A percentile compares a stretch with the other conserved stretches of the same genome.
These are phyloP conservation scores for Penicillium odoratum DNA, from an alignment of 495 filamentous ascomycete genomes.

Conservation along the genomic window DNA sequence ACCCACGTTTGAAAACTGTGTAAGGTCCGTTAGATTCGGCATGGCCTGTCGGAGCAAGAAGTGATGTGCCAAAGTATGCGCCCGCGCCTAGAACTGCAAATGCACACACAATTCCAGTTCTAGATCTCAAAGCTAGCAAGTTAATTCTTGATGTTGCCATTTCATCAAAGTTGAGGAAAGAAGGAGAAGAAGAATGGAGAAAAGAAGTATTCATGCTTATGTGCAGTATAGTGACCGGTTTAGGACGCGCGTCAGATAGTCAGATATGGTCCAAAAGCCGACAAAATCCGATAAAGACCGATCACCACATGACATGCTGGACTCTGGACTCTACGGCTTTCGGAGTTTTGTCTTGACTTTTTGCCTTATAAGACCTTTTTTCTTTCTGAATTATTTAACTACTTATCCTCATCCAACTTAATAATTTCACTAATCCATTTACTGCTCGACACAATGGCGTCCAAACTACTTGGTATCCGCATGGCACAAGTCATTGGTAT, in stretches of 20 bases:
- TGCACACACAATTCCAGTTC: no score
- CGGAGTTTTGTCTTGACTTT: background rate
- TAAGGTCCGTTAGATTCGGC: no score
- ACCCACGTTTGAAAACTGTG: no score
- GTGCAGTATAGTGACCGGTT: background rate
- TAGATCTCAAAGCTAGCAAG: no score
- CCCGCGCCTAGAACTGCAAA: no score
- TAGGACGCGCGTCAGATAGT: background rate
- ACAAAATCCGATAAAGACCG: conserved; percentile 4
- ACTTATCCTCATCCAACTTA: no score
- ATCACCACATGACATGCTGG: background rate
- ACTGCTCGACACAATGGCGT: conserved; percentile 18
- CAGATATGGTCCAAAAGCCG: background rate
- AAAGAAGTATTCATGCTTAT: no score
- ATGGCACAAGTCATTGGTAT: conserved; percentile 37
- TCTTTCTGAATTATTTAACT: background rate
- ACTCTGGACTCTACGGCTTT: background rate
- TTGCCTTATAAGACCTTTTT: background rate
- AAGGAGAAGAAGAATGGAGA: no score
- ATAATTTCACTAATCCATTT: background rate
- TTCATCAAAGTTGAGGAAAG: no score
- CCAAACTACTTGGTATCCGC: conserved; percentile 22
- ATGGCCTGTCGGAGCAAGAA: no score
- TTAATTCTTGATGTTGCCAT: no score
- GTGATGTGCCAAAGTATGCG: no score